These are phyloP conservation scores for Pavlovales sp. DNA, from an alignment of 208 protist genomes.

Conservation along the genomic window DNA sequence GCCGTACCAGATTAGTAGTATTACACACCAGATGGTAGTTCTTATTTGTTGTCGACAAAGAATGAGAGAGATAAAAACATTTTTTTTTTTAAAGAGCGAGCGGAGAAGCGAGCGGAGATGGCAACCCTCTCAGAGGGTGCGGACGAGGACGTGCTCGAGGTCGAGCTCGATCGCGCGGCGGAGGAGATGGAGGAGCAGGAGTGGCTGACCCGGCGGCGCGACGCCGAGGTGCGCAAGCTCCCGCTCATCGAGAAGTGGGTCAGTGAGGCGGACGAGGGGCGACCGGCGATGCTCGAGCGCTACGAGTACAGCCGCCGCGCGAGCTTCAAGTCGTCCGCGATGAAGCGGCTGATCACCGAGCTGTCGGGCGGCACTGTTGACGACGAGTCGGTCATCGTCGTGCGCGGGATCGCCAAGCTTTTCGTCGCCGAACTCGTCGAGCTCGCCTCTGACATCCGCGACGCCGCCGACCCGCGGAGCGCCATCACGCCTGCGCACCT, in stretches of 20 bases:
- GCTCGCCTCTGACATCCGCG: background rate
- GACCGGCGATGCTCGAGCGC: background rate
- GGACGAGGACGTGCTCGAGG: background rate
- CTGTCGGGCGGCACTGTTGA: background rate
- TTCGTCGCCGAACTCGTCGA: background rate
- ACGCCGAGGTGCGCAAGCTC: background rate
- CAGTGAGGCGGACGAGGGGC: background rate
- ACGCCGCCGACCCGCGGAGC: too few relatives aligned
- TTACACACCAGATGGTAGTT: too few relatives aligned
- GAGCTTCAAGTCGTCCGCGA: background rate
- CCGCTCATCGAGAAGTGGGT: background rate
- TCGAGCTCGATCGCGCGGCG: background rate
- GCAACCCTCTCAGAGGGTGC: too few relatives aligned
- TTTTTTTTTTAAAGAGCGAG: too few relatives aligned
- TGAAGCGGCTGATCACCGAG: background rate
- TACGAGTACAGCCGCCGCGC: background rate
- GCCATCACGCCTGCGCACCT: background rate
- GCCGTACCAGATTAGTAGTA: too few relatives aligned
- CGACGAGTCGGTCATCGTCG: background rate
- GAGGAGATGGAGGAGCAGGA: background rate
- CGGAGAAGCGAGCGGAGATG: too few relatives aligned
- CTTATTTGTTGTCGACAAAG: too few relatives aligned
- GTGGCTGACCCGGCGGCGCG: background rate
- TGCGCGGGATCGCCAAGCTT: background rate
- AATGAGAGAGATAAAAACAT: too few relatives aligned